A percentile compares a stretch with the other conserved stretches of the same genome.
Conservation (phyloP, 2,329 filamentous ascomycete species). For the Hymenoscyphus linearis region DNA sequence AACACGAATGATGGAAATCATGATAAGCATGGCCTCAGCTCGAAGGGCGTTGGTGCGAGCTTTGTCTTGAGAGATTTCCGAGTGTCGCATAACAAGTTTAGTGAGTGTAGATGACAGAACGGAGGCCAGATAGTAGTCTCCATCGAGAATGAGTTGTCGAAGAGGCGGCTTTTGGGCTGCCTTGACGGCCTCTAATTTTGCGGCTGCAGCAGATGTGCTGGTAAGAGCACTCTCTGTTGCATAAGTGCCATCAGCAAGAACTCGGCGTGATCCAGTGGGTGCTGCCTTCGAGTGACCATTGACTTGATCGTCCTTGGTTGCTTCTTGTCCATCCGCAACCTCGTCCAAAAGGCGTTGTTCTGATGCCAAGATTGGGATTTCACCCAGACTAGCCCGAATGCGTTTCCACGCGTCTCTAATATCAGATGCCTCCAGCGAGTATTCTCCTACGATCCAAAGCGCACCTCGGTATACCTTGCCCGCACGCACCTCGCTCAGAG, state of each 20-base stretch:
- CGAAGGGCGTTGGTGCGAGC: slow-evolving; percentile 89
- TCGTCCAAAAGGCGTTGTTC: slow-evolving; percentile 90
- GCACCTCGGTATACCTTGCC: slow-evolving; percentile 97
- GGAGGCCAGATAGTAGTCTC: slow-evolving; percentile 92
- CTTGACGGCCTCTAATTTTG: slow-evolving; percentile 93
- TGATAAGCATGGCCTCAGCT: slow-evolving; percentile 97
- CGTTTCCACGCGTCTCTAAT: slow-evolving; percentile 96
- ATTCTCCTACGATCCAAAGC: slow-evolving; percentile 96
- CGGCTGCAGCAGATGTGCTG: slow-evolving; percentile 82
- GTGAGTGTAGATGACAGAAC: slow-evolving; percentile 95
- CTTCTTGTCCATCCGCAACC: slow-evolving; percentile 63
- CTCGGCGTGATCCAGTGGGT: slow-evolving; percentile 80
- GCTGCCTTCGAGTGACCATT: slow-evolving; percentile 78
- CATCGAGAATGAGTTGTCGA: slow-evolving; percentile 89
- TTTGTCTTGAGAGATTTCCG: slow-evolving; percentile 80
- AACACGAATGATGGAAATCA: slow-evolving; percentile 97
- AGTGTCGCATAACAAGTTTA: slow-evolving; percentile 96
- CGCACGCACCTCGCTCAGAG: slow-evolving; percentile 85
- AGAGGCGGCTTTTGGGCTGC: slow-evolving; percentile 94
- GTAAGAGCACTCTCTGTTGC: slow-evolving; percentile 95
- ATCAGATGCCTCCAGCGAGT: slow-evolving; percentile 87
- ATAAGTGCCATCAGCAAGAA: slow-evolving; percentile 94
- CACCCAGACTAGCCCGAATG: slow-evolving; percentile 86
- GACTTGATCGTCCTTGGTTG: slow-evolving; percentile 55
- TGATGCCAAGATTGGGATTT: slow-evolving; percentile 93